These are phyloP conservation scores for Arthrobotrys sinensis DNA, from an alignment of 2,329 filamentous ascomycete species.

Conservation along the genomic window DNA sequence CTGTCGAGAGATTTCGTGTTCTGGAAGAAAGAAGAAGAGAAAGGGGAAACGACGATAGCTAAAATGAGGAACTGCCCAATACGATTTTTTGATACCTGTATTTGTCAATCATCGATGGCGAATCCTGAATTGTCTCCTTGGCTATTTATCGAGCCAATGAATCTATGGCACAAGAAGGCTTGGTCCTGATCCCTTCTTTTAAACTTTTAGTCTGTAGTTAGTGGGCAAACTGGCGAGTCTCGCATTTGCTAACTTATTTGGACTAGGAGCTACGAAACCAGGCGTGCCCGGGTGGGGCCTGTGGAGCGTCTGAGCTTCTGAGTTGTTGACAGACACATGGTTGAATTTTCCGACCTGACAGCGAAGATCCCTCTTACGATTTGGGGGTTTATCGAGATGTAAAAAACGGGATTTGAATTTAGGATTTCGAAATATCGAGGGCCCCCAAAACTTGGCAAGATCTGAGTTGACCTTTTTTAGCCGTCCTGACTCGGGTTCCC, in stretches of 20 bases:
- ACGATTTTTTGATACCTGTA: neutral
- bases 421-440: neutral
- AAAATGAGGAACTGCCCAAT: neutral
- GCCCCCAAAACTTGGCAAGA: too few relatives aligned
- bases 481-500: too few relatives aligned
- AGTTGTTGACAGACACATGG: neutral
- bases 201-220: slow-evolving; percentile 19
- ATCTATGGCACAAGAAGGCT: neutral
- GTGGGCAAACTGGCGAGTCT: neutral
- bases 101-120: neutral
- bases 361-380: neutral
- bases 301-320: slow-evolving; percentile 4
- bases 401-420: neutral
- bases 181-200: slow-evolving; percentile 19
- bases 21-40: neutral
- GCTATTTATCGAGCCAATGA: slow-evolving; percentile 9
- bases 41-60: neutral
- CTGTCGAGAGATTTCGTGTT: neutral
- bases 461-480: too few relatives aligned
- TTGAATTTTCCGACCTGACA: slow-evolving; percentile 17
- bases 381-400: neutral
- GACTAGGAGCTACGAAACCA: neutral
- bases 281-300: neutral
- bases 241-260: neutral
- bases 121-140: slow-evolving; percentile 12